Conservation (phyloP, 331 rosid genomes). For the Phaseolus coccineus region DNA sequence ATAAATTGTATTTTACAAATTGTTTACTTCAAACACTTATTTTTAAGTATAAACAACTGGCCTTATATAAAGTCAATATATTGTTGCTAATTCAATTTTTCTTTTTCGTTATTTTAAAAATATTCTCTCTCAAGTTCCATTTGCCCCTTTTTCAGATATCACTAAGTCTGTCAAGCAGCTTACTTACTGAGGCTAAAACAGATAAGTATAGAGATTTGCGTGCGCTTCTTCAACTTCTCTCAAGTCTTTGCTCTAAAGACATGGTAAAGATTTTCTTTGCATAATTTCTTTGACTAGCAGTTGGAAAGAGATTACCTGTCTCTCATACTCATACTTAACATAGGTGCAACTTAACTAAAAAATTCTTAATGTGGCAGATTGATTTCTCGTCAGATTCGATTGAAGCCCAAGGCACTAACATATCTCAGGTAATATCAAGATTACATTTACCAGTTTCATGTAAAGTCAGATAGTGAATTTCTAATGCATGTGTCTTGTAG, state of each 20-base stretch:
- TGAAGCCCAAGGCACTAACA: slow-evolving; percentile 78
- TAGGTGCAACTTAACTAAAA: slow-evolving; percentile 43
- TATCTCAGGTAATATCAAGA: slow-evolving; percentile 76
- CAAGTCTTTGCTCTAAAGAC: slow-evolving; percentile 93
- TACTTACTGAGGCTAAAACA: slow-evolving; percentile 80
- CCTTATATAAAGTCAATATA: slow-evolving; percentile 12
- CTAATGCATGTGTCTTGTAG: slow-evolving; percentile 60
- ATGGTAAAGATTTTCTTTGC: slow-evolving; percentile 58
- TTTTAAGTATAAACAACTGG: too few species aligned
- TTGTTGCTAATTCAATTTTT: slow-evolving; percentile 33
- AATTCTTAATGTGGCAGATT: slow-evolving; percentile 64
- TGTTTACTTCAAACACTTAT: too few species aligned
- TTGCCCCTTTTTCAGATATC: slow-evolving; percentile 69
- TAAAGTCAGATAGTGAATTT: slow-evolving; percentile 17
- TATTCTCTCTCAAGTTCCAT: slow-evolving; percentile 34
- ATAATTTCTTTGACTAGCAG: slow-evolving; percentile 21
- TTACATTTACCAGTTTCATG: slow-evolving; percentile 40
- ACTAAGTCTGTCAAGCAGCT: slow-evolving; percentile 79
- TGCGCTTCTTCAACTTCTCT: slow-evolving; percentile 98
- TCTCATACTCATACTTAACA: slow-evolving; percentile 27
- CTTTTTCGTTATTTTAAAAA: slow-evolving; percentile 18
- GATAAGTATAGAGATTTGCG: slow-evolving; percentile 94
- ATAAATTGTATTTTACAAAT: too few species aligned
- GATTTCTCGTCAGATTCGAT: slow-evolving; percentile 91
- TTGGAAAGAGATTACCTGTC: slow-evolving; percentile 37